Conservation (phyloP, 176 grass and related monocot species). For the Aegilops bicornis region DNA sequence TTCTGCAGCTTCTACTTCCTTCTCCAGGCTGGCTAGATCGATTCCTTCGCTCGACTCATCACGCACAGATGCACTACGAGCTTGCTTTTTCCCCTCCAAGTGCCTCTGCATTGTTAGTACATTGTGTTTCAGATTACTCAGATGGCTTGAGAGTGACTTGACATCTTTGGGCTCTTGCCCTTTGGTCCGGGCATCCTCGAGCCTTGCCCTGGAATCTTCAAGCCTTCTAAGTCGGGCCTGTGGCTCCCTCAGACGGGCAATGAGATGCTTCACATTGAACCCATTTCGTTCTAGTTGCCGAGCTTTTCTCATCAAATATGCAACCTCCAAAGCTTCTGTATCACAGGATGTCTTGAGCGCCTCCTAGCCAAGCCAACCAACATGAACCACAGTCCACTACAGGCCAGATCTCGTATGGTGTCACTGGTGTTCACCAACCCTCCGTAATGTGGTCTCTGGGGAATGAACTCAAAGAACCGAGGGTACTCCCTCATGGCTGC, state of each 20-base stretch:
- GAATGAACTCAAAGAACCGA: conserved; percentile 59
- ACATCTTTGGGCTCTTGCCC: conserved; percentile 38
- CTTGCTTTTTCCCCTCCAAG: conserved; percentile 40
- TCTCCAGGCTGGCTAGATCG: conserved; percentile 40
- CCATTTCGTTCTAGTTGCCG: conserved; percentile 38
- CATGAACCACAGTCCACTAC: conserved; percentile 50
- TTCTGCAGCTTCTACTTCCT: conserved; percentile 61
- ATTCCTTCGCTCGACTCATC: conserved; percentile 16
- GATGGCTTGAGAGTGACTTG: conserved; percentile 44
- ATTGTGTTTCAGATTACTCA: conserved; percentile 51
- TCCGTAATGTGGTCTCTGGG: conserved; percentile 67
- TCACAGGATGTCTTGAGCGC: conserved; percentile 55
- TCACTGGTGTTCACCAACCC: conserved; percentile 34
- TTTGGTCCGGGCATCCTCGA: conserved; percentile 47
- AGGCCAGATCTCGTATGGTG: conserved; percentile 35
- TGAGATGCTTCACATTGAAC: conserved; percentile 58
- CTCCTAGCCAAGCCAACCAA: conserved; percentile 47
- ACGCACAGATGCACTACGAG: conserved; percentile 11
- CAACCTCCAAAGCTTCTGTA: conserved; percentile 39
- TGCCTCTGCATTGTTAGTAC: conserved; percentile 49
- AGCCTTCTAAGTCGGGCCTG: conserved; percentile 37
- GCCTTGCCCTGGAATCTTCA: conserved; percentile 41
- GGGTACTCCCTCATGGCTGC: conserved; percentile 53
- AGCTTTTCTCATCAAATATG: conserved; percentile 45
- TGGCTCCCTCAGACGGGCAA: conserved; percentile 62